Conservation (phyloP, 2,329 filamentous ascomycete genomes). For the Arachnomyces sp. region DNA sequence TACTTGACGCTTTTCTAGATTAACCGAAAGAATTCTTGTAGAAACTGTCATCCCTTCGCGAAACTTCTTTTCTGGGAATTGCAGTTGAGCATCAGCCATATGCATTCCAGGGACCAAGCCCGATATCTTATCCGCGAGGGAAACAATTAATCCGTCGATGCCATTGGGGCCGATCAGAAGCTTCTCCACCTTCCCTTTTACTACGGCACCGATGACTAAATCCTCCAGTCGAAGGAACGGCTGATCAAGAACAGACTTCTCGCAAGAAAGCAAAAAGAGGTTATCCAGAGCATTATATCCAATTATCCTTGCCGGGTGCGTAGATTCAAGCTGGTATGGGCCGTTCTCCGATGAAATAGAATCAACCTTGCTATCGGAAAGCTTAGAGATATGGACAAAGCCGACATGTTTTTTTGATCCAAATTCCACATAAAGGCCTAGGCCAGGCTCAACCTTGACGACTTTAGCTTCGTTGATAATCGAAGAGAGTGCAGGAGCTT, state of each 20-base stretch:
- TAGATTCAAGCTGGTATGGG: constrained; percentile 67
- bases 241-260: constrained; percentile 75
- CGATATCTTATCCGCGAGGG: constrained; percentile 75
- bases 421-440: constrained; percentile 74
- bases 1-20: constrained; percentile 67
- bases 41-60: constrained; percentile 77
- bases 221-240: constrained; percentile 89
- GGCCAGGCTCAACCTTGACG: constrained; percentile 66
- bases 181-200: constrained; percentile 79
- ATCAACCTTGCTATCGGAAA: constrained; percentile 86
- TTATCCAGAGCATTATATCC: constrained; percentile 85
- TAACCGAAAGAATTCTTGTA: constrained; percentile 73
- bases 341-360: constrained; percentile 69
- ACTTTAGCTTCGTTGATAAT: constrained; percentile 72
- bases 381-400: constrained; percentile 89
- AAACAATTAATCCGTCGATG: constrained; percentile 71
- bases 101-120: constrained; percentile 87
- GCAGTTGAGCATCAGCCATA: constrained; percentile 76
- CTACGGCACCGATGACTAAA: constrained; percentile 69
- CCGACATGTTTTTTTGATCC: constrained; percentile 59
- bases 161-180: constrained; percentile 72
- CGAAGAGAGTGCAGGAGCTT: constrained; percentile 51
- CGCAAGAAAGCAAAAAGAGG: constrained; percentile 74
- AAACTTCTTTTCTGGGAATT: constrained; percentile 95
- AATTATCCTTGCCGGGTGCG: constrained; percentile 73